Percentiles rank a stretch among this genome's conserved stretches.
Evolutionary conservation across 306 rosid genomes (phyloP).

Genomic region (Fragaria ananassa): DNA sequence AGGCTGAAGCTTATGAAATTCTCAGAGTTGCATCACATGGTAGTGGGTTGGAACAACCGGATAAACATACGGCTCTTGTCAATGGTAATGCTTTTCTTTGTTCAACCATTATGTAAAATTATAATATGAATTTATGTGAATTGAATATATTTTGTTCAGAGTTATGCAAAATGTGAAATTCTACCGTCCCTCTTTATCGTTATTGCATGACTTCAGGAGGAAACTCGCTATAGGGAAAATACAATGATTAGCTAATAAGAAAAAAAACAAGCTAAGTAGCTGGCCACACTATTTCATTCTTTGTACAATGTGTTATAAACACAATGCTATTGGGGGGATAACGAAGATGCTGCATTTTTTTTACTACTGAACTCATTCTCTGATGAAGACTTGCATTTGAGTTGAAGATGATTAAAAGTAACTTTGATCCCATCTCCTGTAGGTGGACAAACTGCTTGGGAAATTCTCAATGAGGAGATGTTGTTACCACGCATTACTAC

Average conservation of each 20-base stretch:
- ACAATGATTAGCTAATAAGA: neutral
- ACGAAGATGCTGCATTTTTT: neutral
- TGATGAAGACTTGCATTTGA: neutral
- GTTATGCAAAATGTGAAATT: neutral
- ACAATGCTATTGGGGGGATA: neutral
- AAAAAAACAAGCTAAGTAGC: neutral
- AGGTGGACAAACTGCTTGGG: conserved; percentile 95
- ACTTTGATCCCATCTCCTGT: conserved; percentile 12
- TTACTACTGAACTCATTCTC: neutral
- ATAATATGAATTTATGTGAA: neutral
- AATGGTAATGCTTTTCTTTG: conserved; percentile 47
- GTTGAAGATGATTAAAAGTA: neutral
- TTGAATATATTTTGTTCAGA: neutral
- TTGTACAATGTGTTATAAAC: neutral
- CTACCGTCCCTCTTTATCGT: neutral
- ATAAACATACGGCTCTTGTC: conserved; percentile 31
- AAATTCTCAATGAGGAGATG: conserved; percentile 75
- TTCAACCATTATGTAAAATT: neutral
- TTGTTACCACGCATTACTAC: conserved; percentile 59
- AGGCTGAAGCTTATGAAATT: conserved; percentile 69
- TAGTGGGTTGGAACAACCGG: conserved; percentile 45
- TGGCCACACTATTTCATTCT: neutral
- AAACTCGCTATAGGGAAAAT: neutral
- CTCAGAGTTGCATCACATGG: conserved; percentile 48
- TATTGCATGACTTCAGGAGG: neutral